Evolutionary conservation across 176 grass and related monocot genomes (phyloP), one percentile per base, ranked within the genome.

Genomic region (Musa schizocarpa): DNA sequence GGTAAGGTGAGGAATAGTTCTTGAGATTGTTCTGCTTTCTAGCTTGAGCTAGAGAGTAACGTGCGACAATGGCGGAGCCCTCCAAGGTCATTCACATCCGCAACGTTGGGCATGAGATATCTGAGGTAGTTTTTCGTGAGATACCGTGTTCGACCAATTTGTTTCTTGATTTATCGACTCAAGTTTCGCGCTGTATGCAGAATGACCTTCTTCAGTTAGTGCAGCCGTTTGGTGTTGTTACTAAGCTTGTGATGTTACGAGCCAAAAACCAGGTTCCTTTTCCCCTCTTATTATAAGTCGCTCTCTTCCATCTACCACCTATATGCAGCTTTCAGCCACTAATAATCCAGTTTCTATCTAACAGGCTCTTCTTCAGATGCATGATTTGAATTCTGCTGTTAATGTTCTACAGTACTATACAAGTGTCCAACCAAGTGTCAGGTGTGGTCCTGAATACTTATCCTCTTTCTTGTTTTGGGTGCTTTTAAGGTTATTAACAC

Each of bases 21-120:
- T 20, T 61, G 57, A 61, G 57, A 19, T 43, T 61, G n/a, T 51
- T 48, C 50, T 27, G 19, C 50, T 70, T 49, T 43, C 71, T 23
- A 51, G 52, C 9, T 73, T 27, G 53, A 27, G 23, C 21, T 26
- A 74, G 51, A 56, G 53, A 53, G 23, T 19, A 1, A 70, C 20
- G 53, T 29, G 24, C 76, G 69, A 93, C 75, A 79, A 99, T 99
- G 95, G 75, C 88, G 78, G 95, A 94, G 74, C 82, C 88, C 23
- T 99, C 95, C 11, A 99, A 99, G 71, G 95, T 94, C 14, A 99
- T 99, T 83, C 95, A 99, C 77, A 84, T 99, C 74, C 84, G 95
- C 24, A 99, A 99, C 83, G 95, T 99, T 0, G 95, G 95, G 3
- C 90, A 94, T 55, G 95, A 99, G 78, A 99, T 99, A 77, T 75